Conservation (phyloP, 2,329 filamentous ascomycete genomes). For the Neonectria magnoliae region DNA sequence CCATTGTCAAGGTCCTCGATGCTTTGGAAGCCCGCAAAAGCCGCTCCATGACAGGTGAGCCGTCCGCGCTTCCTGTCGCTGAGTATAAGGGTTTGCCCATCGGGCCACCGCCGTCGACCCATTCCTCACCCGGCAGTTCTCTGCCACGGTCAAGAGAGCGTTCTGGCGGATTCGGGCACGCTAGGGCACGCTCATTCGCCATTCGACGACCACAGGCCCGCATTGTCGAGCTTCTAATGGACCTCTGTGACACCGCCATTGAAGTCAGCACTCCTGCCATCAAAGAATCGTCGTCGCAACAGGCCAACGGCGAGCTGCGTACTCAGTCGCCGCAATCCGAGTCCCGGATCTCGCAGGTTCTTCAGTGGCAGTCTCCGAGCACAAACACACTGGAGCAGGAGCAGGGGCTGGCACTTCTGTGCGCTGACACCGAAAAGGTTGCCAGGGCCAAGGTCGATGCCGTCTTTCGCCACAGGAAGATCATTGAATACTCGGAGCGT, state of each 20-base stretch:
- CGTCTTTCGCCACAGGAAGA: slow-evolving; percentile 88
- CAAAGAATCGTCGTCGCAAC: slow-evolving; percentile 78
- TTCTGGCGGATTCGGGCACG: slow-evolving; percentile 81
- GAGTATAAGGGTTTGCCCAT: slow-evolving; percentile 92
- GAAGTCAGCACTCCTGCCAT: slow-evolving; percentile 95
- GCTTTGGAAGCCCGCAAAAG: slow-evolving; percentile 83
- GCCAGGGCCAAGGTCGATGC: slow-evolving; percentile 92
- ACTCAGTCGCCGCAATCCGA: slow-evolving; percentile 97
- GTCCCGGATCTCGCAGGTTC: slow-evolving; percentile 89
- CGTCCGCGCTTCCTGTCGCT: slow-evolving; percentile 64
- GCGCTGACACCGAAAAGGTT: slow-evolving; percentile 86
- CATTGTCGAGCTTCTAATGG: slow-evolving; percentile 93
- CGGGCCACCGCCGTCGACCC: slow-evolving; percentile 76
- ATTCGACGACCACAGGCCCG: slow-evolving; percentile 88
- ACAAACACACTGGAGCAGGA: slow-evolving; percentile 93
- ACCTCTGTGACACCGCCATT: slow-evolving; percentile 93
- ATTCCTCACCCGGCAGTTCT: slow-evolving; percentile 76
- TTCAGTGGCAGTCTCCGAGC: slow-evolving; percentile 96
- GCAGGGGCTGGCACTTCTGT: slow-evolving; percentile 87
- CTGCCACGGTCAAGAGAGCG: slow-evolving; percentile 78
- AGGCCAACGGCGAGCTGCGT: slow-evolving; percentile 77
- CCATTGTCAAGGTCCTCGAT: slow-evolving; percentile 95
- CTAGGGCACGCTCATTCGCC: slow-evolving; percentile 87
- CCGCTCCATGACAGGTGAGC: slow-evolving; percentile 67
- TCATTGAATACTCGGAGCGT: slow-evolving; percentile 94